Base-by-base conservation (phyloP, 768 basidiomycete species). In the Boletellus emodensis region DNA sequence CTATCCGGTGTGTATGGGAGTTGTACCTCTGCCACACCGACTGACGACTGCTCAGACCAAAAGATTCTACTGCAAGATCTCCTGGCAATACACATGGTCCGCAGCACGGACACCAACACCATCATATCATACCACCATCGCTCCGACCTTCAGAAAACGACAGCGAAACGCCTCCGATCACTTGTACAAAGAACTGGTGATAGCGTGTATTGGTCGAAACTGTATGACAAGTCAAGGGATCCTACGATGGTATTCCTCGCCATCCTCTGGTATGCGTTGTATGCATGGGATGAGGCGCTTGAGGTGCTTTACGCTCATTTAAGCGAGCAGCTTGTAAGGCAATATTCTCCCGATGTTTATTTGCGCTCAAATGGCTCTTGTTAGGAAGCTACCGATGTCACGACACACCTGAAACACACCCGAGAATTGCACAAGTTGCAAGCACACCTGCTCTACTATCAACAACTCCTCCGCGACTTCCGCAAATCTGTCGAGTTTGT, bases 201-300 rank as follows among this genome's bases (percentile, higher is more conserved):
- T 28, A 71, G 71, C 33, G 67, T 72, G 6, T 72, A 72, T 42
- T 72, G 71, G 71, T 54, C 52, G 4, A 67, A 72, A 33, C 56
- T 72, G 36, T 71, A 70, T 13, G 35, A 12, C 0, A 58, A 56
- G 45, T 63, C 69, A 0, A 59, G 44, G 40, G 71, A 72, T 42
- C 66, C 69, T 1, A 70, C 68, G 0, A 61, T 71, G 17, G 45
- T 70, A 10, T 63, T 70, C 17, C 61, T 71, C 20, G 69, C 75
- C 40, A 63, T 77, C 7, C 61, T 83, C 20, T 83, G 82, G 82
- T 81, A 81, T 49, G 75, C 79, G 1, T 56, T 82, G 24, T 83
- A 83, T 57, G 74, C 80, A 0, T 83, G 82, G 80, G 82, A 83
- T 43, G 79, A 84, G 60, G 66, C 79, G 0, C 68, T 82, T 22